phyloP scores from a whole-genome alignment of 345 rosid species.

The Cardamine resedifolia region DNA sequence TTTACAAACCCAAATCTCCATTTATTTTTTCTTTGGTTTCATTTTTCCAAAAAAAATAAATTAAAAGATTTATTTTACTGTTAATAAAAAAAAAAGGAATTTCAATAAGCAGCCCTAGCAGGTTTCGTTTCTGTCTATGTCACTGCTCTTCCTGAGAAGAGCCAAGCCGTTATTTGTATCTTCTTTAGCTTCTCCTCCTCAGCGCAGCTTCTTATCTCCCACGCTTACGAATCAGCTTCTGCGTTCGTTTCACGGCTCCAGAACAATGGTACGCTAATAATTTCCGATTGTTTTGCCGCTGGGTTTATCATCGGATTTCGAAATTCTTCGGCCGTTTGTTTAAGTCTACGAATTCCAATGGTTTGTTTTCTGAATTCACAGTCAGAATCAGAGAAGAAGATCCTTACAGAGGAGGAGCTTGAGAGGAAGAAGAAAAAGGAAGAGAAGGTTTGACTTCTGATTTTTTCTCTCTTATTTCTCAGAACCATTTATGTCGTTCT shows the following conservation, averaged over 20 bases:
- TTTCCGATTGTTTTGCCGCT: too few relatives aligned
- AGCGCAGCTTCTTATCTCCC: conserved; percentile 3
- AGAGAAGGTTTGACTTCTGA: conserved; percentile 56
- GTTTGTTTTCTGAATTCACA: conserved; percentile 33
- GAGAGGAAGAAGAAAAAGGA: conserved; percentile 93
- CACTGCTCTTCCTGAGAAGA: conserved; percentile 26
- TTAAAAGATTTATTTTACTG: not conserved
- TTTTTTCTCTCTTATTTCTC: not conserved
- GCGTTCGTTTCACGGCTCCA: conserved; percentile 30
- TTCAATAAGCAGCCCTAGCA: conserved; percentile 31
- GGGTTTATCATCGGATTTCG: not conserved
- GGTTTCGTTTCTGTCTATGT: conserved; percentile 25
- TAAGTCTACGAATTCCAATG: not conserved
- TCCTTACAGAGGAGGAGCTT: conserved; percentile 62
- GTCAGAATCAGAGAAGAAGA: conserved; percentile 58
- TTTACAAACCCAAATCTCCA: not conserved
- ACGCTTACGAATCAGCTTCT: not conserved
- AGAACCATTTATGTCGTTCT: not conserved
- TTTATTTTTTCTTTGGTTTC: not conserved
- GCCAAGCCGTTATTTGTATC: conserved; percentile 35
- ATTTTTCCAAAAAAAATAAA: too few relatives aligned
- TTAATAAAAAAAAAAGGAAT: not conserved
- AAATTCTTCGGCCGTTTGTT: not conserved
- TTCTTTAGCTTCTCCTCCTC: conserved; percentile 3
- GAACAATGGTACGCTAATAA: conserved; percentile 28